phyloP scores from a whole-genome alignment of 345 rosid genomes.

The Adansonia digitata region DNA sequence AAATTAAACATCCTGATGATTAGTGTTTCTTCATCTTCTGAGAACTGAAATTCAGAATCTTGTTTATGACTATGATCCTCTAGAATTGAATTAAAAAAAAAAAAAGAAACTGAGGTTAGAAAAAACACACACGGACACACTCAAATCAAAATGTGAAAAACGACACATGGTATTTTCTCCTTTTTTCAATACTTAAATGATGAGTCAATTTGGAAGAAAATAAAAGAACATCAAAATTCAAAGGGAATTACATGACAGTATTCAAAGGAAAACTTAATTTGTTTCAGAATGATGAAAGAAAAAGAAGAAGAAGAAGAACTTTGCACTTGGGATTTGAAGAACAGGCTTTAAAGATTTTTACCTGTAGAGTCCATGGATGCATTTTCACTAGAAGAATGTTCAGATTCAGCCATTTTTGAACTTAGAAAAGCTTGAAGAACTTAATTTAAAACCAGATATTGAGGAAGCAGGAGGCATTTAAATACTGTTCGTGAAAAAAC shows the following conservation, averaged over 20 bases:
- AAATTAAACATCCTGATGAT: conserved; percentile 36
- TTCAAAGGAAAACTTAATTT: neutral
- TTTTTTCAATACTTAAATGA: too few species aligned
- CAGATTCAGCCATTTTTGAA: conserved; percentile 28
- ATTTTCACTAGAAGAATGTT: conserved; percentile 17
- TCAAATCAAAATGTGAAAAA: too few species aligned
- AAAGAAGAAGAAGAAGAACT: too few species aligned
- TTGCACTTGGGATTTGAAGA: neutral
- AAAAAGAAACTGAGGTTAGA: neutral
- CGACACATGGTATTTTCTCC: too few species aligned
- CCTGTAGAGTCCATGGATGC: conserved; percentile 12
- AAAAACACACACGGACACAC: too few species aligned
- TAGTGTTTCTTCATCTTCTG: conserved; percentile 40
- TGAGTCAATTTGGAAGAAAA: neutral
- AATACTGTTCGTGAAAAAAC: too few species aligned
- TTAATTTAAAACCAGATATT: neutral
- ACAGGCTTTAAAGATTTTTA: too few species aligned
- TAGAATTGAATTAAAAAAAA: neutral
- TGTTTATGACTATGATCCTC: conserved; percentile 17
- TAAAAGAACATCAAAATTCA: neutral
- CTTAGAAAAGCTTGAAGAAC: too few species aligned
- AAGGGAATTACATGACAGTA: too few species aligned
- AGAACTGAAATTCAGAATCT: conserved; percentile 26
- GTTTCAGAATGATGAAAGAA: neutral
- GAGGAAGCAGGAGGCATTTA: neutral